phyloP scores from a whole-genome alignment of 108 stramenopile species.

The Aurantiochytrium sp. region DNA sequence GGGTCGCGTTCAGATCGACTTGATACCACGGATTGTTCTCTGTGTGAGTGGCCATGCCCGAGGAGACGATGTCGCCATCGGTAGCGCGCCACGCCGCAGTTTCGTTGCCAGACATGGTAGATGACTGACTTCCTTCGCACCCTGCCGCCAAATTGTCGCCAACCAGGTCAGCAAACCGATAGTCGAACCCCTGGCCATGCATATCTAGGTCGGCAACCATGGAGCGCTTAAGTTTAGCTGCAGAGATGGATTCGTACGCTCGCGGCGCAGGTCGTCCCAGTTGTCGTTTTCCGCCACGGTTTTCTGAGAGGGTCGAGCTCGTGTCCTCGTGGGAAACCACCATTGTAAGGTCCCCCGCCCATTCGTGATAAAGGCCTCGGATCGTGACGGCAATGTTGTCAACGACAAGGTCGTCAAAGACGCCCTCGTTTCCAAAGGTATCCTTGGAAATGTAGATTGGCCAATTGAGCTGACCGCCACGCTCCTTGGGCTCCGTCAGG shows the following conservation, averaged over 20 bases:
- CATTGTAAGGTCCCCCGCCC: background rate
- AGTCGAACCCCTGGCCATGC: background rate
- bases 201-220: background rate
- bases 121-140: background rate
- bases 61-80: conserved; percentile 2
- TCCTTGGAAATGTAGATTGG: background rate
- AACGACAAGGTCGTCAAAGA: background rate
- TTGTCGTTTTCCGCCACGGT: background rate
- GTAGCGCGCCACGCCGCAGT: conserved; percentile 15
- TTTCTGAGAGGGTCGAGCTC: background rate
- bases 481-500: background rate
- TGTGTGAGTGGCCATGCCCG: background rate
- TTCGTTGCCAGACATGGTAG: background rate
- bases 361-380: background rate
- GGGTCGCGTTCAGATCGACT: background rate
- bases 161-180: background rate
- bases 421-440: background rate
- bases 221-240: background rate
- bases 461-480: conserved; percentile 12
- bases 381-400: background rate
- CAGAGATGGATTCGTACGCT: background rate
- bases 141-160: background rate
- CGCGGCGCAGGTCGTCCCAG: background rate
- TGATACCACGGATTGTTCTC: conserved; percentile 7
- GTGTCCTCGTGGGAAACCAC: background rate